These are phyloP conservation scores for Nyctanthes arbortristis DNA, from an alignment of 257 asterid species.

Conservation along the genomic window DNA sequence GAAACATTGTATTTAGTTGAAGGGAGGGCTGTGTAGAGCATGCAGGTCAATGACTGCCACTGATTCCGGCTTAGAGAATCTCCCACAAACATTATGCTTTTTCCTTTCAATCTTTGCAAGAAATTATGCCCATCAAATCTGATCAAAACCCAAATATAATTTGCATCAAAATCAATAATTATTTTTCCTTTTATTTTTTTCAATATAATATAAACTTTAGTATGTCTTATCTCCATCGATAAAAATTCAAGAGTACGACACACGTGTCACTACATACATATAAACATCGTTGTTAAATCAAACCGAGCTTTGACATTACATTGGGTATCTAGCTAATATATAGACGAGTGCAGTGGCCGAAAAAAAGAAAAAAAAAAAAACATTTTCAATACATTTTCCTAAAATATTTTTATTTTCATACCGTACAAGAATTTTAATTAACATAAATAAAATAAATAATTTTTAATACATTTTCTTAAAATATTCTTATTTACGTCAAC, in stretches of 20 bases:
- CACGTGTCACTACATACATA: background rate
- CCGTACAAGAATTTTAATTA: too few species aligned
- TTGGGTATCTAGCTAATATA: too few species aligned
- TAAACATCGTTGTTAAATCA: too few species aligned
- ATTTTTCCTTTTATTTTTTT: background rate
- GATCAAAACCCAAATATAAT: conserved; percentile 10
- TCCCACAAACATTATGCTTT: conserved; percentile 74
- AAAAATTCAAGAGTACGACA: background rate
- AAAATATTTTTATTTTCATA: too few species aligned
- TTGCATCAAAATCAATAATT: background rate
- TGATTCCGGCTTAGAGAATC: conserved; percentile 72
- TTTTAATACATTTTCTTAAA: too few species aligned
- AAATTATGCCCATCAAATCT: conserved; percentile 62
- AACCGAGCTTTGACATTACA: too few species aligned
- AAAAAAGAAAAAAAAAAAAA: too few species aligned
- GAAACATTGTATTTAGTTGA: conserved; percentile 29
- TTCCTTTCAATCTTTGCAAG: conserved; percentile 46
- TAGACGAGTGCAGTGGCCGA: too few species aligned
- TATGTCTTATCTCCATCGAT: background rate
- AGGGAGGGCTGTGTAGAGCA: conserved; percentile 57
- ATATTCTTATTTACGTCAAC: too few species aligned
- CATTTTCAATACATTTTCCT: too few species aligned
- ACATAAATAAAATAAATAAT: too few species aligned
- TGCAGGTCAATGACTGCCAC: conserved; percentile 60
- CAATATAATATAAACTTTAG: too few species aligned